A percentile compares a stretch with the other conserved stretches of the same genome.
Evolutionary conservation across 2,329 filamentous ascomycete species (phyloP).

Genomic region (Paracoccidioides lutzii): DNA sequence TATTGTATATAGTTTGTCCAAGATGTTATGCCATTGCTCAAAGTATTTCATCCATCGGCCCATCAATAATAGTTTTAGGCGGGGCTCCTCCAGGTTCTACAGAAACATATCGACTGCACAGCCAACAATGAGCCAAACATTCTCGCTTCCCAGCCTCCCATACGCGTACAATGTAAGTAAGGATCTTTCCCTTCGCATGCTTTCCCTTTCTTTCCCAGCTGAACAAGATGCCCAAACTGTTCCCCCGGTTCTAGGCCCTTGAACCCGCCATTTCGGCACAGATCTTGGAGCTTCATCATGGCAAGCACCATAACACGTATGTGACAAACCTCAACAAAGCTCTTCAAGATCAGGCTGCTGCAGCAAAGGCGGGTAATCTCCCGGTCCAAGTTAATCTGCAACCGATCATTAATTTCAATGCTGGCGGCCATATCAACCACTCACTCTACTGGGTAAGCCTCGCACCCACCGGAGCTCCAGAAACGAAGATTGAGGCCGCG

Average conservation of each 20-base stretch:
- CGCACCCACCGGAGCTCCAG: constrained; percentile 44
- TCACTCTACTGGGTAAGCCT: constrained; percentile 85
- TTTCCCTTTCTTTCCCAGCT: neutral
- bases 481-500: constrained; percentile 41
- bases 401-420: constrained; percentile 69
- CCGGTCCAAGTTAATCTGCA: constrained; percentile 55
- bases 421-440: constrained; percentile 88
- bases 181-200: neutral
- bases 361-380: constrained; percentile 46
- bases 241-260: constrained; percentile 56
- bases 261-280: constrained; percentile 67
- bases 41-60: neutral
- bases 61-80: neutral
- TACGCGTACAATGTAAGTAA: constrained; percentile 56
- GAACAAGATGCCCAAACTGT: constrained; percentile 52
- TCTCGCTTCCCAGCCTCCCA: constrained; percentile 52
- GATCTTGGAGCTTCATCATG: constrained; percentile 93
- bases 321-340: constrained; percentile 78
- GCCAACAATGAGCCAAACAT: constrained; percentile 24
- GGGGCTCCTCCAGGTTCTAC: neutral
- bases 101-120: neutral
- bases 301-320: constrained; percentile 87
- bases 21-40: neutral
- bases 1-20: too few relatives aligned
- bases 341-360: constrained; percentile 49